Evolutionary conservation across 1,139 yeast genomes (phyloP).

Genomic region (Lodderomyces theae): DNA sequence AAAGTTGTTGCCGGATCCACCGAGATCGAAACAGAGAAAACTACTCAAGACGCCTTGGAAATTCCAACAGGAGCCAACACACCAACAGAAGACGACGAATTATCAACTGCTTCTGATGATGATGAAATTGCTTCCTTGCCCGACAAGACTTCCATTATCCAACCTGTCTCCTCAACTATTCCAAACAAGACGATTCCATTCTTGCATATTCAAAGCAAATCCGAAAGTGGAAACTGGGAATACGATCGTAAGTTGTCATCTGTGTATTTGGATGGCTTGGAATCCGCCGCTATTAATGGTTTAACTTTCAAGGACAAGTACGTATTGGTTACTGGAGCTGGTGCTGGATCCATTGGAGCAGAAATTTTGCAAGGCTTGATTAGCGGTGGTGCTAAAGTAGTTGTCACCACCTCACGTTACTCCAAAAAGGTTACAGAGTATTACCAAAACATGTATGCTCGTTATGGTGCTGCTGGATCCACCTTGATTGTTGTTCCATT

Average conservation of each 20-base stretch:
- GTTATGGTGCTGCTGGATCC: conserved; percentile 89
- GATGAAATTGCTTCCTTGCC: conserved; percentile 86
- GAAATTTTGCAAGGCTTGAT: conserved; percentile 92
- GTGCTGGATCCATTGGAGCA: conserved; percentile 98
- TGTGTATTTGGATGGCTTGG: conserved; percentile 82
- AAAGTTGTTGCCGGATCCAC: conserved; percentile 67
- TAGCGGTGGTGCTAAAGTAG: conserved; percentile 96
- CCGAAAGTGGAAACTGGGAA: conserved; percentile 69
- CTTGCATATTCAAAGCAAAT: conserved; percentile 83
- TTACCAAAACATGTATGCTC: conserved; percentile 89
- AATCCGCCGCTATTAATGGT: conserved; percentile 90
- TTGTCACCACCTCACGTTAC: conserved; percentile 94
- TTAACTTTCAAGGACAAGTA: conserved; percentile 84
- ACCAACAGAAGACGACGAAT: conserved; percentile 48
- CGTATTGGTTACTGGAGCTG: conserved; percentile 95
- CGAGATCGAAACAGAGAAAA: conserved; percentile 56
- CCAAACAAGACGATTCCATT: conserved; percentile 91
- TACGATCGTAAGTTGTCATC: conserved; percentile 80
- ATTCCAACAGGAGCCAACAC: conserved; percentile 36
- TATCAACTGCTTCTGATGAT: conserved; percentile 37
- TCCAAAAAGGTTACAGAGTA: conserved; percentile 92
- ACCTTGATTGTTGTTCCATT: conserved; percentile 94
- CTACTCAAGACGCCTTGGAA: conserved; percentile 42
- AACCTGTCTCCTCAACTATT: conserved; percentile 69
- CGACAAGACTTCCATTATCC: conserved; percentile 63